Conservation (phyloP, 306 rosid genomes). For the Cucumis hystrix region DNA sequence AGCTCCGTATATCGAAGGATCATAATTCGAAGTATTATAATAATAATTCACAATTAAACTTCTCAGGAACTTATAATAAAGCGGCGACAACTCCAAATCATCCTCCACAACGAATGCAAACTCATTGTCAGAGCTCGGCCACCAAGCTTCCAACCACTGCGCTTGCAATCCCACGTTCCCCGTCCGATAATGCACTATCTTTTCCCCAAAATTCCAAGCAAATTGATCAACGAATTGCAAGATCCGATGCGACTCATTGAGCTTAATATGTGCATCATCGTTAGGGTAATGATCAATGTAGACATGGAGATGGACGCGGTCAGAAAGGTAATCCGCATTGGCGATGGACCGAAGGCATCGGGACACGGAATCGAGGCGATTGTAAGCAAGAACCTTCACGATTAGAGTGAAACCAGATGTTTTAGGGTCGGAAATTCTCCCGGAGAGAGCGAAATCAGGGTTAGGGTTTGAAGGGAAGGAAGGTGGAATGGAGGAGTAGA, state of each 20-base stretch:
- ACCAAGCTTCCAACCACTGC: slow-evolving; percentile 99
- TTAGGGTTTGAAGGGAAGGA: slow-evolving; percentile 15
- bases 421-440: slow-evolving; percentile 8
- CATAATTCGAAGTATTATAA: slow-evolving; percentile 54
- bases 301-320: slow-evolving; percentile 60
- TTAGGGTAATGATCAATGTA: slow-evolving; percentile 49
- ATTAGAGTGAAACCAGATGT: slow-evolving; percentile 36
- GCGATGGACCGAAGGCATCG: slow-evolving; percentile 86
- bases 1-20: slow-evolving; percentile 68
- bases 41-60: slow-evolving; percentile 60
- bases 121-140: slow-evolving; percentile 77
- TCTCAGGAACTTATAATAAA: slow-evolving; percentile 62
- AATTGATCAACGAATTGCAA: slow-evolving; percentile 54
- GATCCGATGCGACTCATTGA: slow-evolving; percentile 44
- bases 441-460: slow-evolving; percentile 22
- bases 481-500: slow-evolving; percentile 9
- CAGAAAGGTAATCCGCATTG: slow-evolving; percentile 68
- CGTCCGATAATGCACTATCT: slow-evolving; percentile 66
- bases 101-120: slow-evolving; percentile 79
- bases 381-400: slow-evolving; percentile 65
- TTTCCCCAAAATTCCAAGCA: slow-evolving; percentile 71
- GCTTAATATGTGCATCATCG: slow-evolving; percentile 16
- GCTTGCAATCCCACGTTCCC: slow-evolving; percentile 74
- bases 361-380: slow-evolving; percentile 59
- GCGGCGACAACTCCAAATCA: slow-evolving; percentile 80